Percentiles rank a stretch among this genome's conserved stretches.
Conservation (phyloP, 768 basidiomycete genomes). For the Exidia glandulosa region DNA sequence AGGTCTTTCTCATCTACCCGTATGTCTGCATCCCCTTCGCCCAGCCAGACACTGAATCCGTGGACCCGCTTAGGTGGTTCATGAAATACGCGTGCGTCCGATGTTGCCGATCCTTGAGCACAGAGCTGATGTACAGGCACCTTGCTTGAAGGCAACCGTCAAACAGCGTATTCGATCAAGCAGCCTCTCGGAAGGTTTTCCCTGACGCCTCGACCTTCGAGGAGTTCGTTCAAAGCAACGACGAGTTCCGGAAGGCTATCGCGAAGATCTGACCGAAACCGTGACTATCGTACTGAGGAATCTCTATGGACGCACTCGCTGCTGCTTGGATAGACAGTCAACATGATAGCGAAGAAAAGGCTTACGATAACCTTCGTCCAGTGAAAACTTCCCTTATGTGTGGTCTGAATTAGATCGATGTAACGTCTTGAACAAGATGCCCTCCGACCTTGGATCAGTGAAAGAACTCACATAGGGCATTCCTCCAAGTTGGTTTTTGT, state of each 20-base stretch:
- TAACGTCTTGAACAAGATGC: too few species aligned
- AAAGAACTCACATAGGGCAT: too few species aligned
- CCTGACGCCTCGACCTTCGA: not conserved
- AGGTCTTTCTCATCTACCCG: not conserved
- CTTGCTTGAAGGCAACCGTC: not conserved
- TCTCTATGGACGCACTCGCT: too few species aligned
- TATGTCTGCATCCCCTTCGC: not conserved
- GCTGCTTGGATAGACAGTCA: too few species aligned
- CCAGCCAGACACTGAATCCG: not conserved
- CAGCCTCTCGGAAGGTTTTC: not conserved
- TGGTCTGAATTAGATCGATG: too few species aligned
- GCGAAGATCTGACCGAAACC: too few species aligned
- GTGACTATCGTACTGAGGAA: too few species aligned
- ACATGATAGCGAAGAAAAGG: too few species aligned
- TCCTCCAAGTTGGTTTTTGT: too few species aligned
- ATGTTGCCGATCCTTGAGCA: not conserved
- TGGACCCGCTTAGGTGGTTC: not conserved
- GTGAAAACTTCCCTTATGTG: too few species aligned
- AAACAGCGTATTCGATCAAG: not conserved
- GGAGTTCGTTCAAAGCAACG: not conserved
- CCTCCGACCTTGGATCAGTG: too few species aligned
- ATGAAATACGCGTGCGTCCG: not conserved
- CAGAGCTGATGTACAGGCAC: not conserved
- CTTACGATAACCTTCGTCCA: too few species aligned
- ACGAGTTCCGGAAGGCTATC: not conserved